Conservation (phyloP, 768 basidiomycete species). For the Rhizopogon vulgaris region DNA sequence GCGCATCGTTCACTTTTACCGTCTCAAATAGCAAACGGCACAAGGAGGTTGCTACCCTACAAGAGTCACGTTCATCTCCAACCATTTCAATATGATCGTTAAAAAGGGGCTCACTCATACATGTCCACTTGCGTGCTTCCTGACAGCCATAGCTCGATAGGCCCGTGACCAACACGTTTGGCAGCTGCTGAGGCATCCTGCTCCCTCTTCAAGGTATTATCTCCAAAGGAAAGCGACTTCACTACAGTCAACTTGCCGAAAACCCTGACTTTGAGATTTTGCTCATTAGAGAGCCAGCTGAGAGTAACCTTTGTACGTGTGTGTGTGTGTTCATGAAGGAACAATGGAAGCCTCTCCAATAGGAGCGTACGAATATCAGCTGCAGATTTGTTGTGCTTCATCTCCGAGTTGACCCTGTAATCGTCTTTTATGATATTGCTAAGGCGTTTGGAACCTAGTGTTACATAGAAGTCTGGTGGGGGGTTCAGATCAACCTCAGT, state of each 20-base stretch:
- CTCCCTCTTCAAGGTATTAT: conserved; percentile 40
- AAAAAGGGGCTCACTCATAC: conserved; percentile 68
- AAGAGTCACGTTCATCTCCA: conserved; percentile 3
- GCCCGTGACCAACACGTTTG: conserved; percentile 41
- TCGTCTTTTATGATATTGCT: conserved; percentile 73
- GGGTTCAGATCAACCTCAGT: neutral
- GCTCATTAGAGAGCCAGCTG: conserved; percentile 56
- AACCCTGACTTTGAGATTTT: conserved; percentile 65
- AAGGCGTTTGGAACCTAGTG: conserved; percentile 70
- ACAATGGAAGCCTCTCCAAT: conserved; percentile 81
- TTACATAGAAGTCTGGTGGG: conserved; percentile 59
- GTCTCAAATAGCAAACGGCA: conserved; percentile 74
- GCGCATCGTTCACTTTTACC: conserved; percentile 78
- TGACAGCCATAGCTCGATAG: conserved; percentile 77
- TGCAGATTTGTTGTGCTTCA: conserved; percentile 41
- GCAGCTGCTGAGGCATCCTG: conserved; percentile 76
- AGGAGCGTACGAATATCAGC: conserved; percentile 54
- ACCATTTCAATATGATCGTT: neutral
- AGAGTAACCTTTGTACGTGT: conserved; percentile 54
- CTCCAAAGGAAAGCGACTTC: conserved; percentile 53
- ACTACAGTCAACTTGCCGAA: conserved; percentile 60
- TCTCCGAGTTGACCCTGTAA: conserved; percentile 53
- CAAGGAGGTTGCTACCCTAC: conserved; percentile 78
- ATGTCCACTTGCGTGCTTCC: conserved; percentile 74
- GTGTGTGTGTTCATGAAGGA: conserved; percentile 85